Evolutionary conservation across 352 stramenopile genomes (phyloP).

Genomic region (Phytopythium delawarense): DNA sequence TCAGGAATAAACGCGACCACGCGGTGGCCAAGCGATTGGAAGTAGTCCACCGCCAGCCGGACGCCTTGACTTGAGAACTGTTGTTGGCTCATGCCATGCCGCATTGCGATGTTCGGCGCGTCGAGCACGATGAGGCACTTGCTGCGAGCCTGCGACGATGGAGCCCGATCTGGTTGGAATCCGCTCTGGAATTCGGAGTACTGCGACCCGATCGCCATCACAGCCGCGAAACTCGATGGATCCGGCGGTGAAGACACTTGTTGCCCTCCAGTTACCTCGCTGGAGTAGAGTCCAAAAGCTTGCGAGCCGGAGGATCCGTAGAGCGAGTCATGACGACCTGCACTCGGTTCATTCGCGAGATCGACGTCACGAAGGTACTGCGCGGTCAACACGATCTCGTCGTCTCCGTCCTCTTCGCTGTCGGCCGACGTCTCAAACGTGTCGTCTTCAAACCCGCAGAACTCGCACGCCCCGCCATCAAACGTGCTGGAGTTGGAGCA

Average conservation of each 20-base stretch:
- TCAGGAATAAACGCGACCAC: conserved; percentile 84
- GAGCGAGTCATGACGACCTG: background rate
- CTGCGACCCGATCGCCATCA: conserved; percentile 41
- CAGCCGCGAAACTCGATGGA: conserved; percentile 21
- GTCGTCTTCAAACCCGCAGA: conserved; percentile 36
- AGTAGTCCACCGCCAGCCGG: conserved; percentile 70
- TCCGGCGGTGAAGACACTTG: background rate
- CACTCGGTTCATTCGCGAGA: background rate
- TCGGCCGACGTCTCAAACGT: conserved; percentile 13
- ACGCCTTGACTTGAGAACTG: conserved; percentile 77
- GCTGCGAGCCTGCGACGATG: conserved; percentile 8
- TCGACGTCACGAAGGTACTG: background rate
- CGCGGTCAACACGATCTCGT: background rate
- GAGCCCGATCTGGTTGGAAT: background rate
- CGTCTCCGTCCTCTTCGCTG: conserved; percentile 5
- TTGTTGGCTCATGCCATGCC: conserved; percentile 54
- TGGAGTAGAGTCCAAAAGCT: background rate
- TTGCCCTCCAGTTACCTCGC: background rate
- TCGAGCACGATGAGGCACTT: conserved; percentile 65
- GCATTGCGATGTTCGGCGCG: conserved; percentile 78
- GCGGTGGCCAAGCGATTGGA: conserved; percentile 56
- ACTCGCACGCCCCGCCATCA: conserved; percentile 24
- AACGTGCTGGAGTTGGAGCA: conserved; percentile 38
- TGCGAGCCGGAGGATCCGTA: background rate
- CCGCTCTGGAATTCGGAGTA: conserved; percentile 20